phyloP scores from a whole-genome alignment of 2,329 filamentous ascomycete genomes.

The Colletotrichum falcatum region DNA sequence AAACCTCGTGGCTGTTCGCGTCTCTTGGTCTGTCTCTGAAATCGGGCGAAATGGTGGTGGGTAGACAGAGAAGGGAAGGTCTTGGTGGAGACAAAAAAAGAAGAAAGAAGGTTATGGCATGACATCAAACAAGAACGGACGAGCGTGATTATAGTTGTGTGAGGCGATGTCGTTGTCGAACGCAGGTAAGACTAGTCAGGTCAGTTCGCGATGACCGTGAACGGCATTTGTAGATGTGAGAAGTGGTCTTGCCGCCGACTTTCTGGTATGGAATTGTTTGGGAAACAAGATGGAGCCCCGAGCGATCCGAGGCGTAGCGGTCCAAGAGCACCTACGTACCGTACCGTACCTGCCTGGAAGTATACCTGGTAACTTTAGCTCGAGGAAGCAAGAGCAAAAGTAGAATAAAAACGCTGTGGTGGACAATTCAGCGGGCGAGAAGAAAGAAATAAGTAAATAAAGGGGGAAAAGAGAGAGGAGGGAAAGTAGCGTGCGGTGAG shows the following conservation, averaged over 20 bases:
- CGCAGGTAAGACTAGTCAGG: background rate
- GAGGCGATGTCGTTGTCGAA: background rate
- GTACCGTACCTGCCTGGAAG: too few relatives aligned
- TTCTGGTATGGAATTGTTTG: slow-evolving; percentile 19
- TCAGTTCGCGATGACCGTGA: background rate
- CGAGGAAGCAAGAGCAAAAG: background rate
- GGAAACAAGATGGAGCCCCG: slow-evolving; percentile 36
- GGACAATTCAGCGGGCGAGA: too few relatives aligned
- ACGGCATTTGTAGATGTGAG: background rate
- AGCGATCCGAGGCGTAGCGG: slow-evolving; percentile 37
- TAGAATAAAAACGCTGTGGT: too few relatives aligned
- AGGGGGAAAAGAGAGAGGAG: background rate
- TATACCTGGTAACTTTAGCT: too few relatives aligned
- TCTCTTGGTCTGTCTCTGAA: background rate
- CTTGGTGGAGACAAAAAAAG: background rate
- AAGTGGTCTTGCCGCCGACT: background rate
- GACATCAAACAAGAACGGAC: background rate
- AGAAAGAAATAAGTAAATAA: too few relatives aligned
- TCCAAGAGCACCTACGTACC: slow-evolving; percentile 9
- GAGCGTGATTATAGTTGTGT: background rate
- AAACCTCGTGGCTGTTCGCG: background rate
- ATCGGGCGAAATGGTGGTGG: background rate
- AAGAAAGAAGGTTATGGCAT: slow-evolving; percentile 11
- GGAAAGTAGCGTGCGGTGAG: background rate
- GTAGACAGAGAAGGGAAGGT: background rate